Evolutionary conservation across 2,329 filamentous ascomycete genomes (phyloP), one percentile per base, ranked within the genome.

Genomic region (Aspergillus pseudotamarii): DNA sequence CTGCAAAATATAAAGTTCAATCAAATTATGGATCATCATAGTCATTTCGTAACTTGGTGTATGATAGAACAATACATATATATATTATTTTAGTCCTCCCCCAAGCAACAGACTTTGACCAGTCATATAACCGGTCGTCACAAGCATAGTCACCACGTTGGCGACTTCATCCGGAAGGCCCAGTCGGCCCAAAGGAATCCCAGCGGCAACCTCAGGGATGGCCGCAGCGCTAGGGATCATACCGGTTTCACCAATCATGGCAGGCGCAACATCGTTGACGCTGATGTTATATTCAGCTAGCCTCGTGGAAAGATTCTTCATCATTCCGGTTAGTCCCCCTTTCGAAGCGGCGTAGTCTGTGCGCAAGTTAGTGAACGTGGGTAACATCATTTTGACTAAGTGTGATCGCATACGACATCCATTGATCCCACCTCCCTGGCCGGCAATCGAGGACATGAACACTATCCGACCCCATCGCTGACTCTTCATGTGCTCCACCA

Each of bases 231-330:
- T 81, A 2, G 86, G 85, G 48, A 89, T 86, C 86, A 89, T 86
- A 1, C 85, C 85, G 3, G 85, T 88, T 26, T 85, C 84, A 4
- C 86, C 87, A 66, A 90, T 89, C 86, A 90, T 89, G 3, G 88
- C 88, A 0, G 88, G 88, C 3, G 87, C 86, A n/a, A 90, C 86
- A 66, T 89, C 87, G 63, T 90, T 90, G 61, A 89, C 86, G 16
- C 87, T 88, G 68, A 90, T 88, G 36, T 87, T 87, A 68, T 82
- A 82, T 60, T 83, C 81, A 2, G 86, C 88, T 26, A 89, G 81
- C 53, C 86, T 85, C 0, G 80, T 82, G 0, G 87, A 83, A 34
- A 90, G 79, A 66, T 89, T 90, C 71, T 84, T 86, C 85, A 89
- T 89, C 84, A 90, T 86, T 3, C 85, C 85, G 5, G 84, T 86